Evolutionary conservation across 1,284 basidiomycete genomes (phyloP).

Genomic region (Cutaneotrichosporon cyanovorans): DNA sequence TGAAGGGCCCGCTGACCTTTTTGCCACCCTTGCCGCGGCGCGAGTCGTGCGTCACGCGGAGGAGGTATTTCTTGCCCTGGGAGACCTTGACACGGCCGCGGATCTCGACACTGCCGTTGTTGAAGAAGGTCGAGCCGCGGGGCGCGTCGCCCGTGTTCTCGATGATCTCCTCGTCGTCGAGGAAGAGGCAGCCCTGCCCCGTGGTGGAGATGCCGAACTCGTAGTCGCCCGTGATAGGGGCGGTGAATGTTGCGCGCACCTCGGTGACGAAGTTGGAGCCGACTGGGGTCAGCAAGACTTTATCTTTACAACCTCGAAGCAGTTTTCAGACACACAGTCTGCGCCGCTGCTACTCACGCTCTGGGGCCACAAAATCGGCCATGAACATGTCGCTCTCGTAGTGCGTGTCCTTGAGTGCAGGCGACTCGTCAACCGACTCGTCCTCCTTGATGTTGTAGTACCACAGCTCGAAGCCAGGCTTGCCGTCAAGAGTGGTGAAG

Average conservation of each 20-base stretch:
- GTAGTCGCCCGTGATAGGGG: conserved; percentile 22
- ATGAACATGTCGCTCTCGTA: conserved; percentile 20
- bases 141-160: conserved; percentile 56
- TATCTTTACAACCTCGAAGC: too few relatives aligned
- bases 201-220: conserved; percentile 28
- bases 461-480: conserved; percentile 21
- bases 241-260: conserved; percentile 19
- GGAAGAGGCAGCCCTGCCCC: conserved; percentile 48
- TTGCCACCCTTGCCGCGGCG: conserved; percentile 50
- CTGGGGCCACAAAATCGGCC: conserved; percentile 21
- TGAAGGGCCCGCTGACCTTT: conserved; percentile 65
- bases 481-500: conserved; percentile 21
- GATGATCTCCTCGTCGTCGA: conserved; percentile 56
- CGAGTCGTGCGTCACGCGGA: conserved; percentile 25
- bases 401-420: conserved; percentile 2
- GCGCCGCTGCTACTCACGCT: too few relatives aligned
- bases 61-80: conserved; percentile 23
- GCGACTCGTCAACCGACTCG: conserved; percentile 10
- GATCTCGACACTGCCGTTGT: conserved; percentile 21
- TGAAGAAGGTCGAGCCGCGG: conserved; percentile 18
- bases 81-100: conserved; percentile 17
- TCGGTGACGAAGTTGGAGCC: conserved; percentile 19
- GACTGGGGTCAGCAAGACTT: background rate
- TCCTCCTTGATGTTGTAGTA: conserved; percentile 17
- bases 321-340: too few relatives aligned